A percentile compares a stretch with the other conserved stretches of the same genome.
phyloP scores from a whole-genome alignment of 192 early-diverging fungal genomes.

The Rhizoclosmatium globosum region DNA sequence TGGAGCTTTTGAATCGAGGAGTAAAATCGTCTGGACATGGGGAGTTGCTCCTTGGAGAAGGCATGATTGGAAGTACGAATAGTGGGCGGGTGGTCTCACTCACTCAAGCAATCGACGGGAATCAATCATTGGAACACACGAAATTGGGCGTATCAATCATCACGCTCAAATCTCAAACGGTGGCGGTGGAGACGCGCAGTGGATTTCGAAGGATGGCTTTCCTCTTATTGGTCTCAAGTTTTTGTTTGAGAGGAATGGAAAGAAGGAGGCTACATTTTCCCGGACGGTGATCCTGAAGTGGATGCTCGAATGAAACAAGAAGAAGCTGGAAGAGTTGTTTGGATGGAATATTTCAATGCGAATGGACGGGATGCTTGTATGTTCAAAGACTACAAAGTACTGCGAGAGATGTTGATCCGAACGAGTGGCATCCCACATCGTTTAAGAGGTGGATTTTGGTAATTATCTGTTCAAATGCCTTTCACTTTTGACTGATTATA shows the following conservation, averaged over 20 bases:
- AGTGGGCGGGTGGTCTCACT: not conserved
- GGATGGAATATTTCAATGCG: conserved; percentile 59
- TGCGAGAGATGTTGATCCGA: conserved; percentile 56
- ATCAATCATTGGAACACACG: not conserved
- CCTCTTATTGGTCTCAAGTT: conserved; percentile 51
- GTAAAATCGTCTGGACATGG: not conserved
- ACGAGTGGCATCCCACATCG: conserved; percentile 55
- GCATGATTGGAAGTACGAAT: not conserved
- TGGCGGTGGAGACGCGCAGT: conserved; percentile 26
- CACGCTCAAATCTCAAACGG: not conserved
- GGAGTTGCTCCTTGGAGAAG: not conserved
- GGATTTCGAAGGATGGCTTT: conserved; percentile 35
- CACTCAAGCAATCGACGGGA: not conserved
- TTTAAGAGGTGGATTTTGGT: conserved; percentile 64
- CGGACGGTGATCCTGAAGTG: conserved; percentile 32
- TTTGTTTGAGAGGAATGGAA: conserved; percentile 48
- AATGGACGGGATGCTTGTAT: conserved; percentile 62
- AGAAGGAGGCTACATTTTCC: conserved; percentile 32
- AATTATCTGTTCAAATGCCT: conserved; percentile 12
- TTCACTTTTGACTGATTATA: conserved; percentile 29
- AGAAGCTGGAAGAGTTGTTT: conserved; percentile 27
- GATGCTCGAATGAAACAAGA: conserved; percentile 24
- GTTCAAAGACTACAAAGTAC: conserved; percentile 50
- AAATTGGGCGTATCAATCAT: not conserved
- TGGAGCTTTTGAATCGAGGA: conserved; percentile 14